Evolutionary conservation across 2,329 filamentous ascomycete species (phyloP).

Genomic region (Penicillium sp.): DNA sequence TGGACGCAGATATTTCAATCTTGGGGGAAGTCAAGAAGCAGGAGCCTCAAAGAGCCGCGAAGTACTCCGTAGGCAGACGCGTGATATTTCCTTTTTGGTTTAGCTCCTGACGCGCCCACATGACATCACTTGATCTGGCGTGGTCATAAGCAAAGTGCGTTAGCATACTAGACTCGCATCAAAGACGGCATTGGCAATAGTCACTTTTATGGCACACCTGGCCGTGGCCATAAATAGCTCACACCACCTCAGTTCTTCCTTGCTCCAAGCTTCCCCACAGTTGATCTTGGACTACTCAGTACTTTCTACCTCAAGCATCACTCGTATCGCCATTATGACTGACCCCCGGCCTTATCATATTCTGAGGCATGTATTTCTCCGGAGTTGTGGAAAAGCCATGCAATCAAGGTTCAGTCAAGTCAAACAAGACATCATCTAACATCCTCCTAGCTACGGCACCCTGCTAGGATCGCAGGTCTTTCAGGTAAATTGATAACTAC

Average conservation of each 20-base stretch:
- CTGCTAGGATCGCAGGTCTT: constrained; percentile 85
- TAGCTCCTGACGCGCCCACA: constrained; percentile 40
- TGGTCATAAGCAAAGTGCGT: constrained; percentile 13
- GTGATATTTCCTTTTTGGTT: constrained; percentile 41
- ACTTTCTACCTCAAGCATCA: background rate
- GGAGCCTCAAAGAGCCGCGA: constrained; percentile 9
- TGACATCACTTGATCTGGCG: constrained; percentile 36
- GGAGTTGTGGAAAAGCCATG: background rate
- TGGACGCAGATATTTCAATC: constrained; percentile 1
- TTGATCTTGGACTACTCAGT: constrained; percentile 3
- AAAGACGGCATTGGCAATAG: constrained; percentile 12
- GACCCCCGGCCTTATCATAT: constrained; percentile 40
- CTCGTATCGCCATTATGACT: constrained; percentile 23
- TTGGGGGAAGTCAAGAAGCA: constrained; percentile 8
- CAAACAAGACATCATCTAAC: constrained; percentile 8
- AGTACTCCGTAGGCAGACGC: constrained; percentile 44
- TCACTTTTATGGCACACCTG: background rate
- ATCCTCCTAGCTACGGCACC: constrained; percentile 70
- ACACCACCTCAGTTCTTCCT: background rate
- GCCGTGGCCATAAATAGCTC: constrained; percentile 6
- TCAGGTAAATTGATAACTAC: constrained; percentile 58
- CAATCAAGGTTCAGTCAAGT: background rate
- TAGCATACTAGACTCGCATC: background rate
- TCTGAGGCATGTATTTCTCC: constrained; percentile 27
- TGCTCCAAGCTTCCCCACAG: constrained; percentile 4